Conservation (phyloP, 2,329 filamentous ascomycete genomes). For the Fusarium tuaranense region DNA sequence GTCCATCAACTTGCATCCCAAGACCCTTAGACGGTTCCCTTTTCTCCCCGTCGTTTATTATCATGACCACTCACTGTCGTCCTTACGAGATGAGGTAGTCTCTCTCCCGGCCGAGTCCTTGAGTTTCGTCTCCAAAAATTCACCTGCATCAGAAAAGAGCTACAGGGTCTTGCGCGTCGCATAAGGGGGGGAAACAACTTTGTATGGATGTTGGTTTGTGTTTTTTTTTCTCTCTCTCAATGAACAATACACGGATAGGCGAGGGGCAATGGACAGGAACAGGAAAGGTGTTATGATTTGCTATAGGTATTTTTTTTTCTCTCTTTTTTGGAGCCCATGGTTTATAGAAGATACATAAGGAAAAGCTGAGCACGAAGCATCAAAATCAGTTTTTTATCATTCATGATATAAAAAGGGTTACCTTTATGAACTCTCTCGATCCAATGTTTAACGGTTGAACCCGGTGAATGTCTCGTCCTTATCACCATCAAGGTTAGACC, state of each 20-base stretch:
- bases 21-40: neutral
- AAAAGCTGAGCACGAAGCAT: neutral
- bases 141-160: neutral
- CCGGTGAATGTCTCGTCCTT: neutral
- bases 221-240: conserved; percentile 4
- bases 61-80: neutral
- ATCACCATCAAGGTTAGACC: neutral
- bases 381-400: neutral
- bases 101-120: neutral
- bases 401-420: neutral
- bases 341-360: neutral
- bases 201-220: conserved; percentile 4
- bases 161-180: neutral
- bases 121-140: neutral
- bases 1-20: conserved; percentile 17
- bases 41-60: neutral
- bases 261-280: conserved; percentile 7
- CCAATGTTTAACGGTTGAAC: neutral
- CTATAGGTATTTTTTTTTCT: conserved; percentile 21
- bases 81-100: neutral
- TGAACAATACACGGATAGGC: conserved; percentile 21
- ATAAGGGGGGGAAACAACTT: neutral
- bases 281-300: conserved; percentile 14
- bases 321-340: neutral
- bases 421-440: neutral